Conservation (phyloP, 2,329 filamentous ascomycete genomes). For the Trichoderma oligosporum region DNA sequence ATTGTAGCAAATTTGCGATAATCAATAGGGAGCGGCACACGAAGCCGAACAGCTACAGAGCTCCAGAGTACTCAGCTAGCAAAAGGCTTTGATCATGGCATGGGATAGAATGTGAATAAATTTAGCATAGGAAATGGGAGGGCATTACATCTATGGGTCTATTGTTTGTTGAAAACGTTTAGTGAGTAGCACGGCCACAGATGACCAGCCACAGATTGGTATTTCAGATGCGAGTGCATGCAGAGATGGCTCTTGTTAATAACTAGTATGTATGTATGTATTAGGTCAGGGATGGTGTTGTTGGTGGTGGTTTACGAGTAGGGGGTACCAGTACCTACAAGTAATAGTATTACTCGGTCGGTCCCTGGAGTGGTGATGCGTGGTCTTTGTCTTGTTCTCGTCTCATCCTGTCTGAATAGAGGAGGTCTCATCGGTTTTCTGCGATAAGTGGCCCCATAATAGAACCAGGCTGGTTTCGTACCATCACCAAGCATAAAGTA, state of each 20-base stretch:
- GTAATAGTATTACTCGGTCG: too few relatives aligned
- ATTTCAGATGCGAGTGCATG: background rate
- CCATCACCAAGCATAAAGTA: background rate
- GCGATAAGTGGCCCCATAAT: slow-evolving; percentile 12
- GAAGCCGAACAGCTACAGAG: background rate
- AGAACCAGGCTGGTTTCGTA: background rate
- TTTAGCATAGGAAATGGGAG: background rate
- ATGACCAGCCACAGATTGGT: background rate
- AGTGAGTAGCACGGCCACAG: slow-evolving; percentile 4
- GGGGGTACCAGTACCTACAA: too few relatives aligned
- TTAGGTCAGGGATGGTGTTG: background rate
- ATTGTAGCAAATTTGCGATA: background rate
- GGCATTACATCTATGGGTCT: too few relatives aligned
- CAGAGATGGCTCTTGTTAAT: slow-evolving; percentile 7
- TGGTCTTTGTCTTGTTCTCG: background rate
- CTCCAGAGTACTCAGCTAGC: too few relatives aligned
- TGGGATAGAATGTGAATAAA: too few relatives aligned
- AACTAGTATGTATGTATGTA: too few relatives aligned
- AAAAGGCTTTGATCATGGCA: too few relatives aligned
- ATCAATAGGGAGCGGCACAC: background rate
- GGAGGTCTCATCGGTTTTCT: slow-evolving; percentile 12
- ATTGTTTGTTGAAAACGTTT: too few relatives aligned
- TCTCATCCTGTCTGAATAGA: slow-evolving; percentile 10
- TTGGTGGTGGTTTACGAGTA: too few relatives aligned
- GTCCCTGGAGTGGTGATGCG: too few relatives aligned